phyloP scores from a whole-genome alignment of 2,329 filamentous ascomycete genomes.

The Daldinia eschscholtzii region DNA sequence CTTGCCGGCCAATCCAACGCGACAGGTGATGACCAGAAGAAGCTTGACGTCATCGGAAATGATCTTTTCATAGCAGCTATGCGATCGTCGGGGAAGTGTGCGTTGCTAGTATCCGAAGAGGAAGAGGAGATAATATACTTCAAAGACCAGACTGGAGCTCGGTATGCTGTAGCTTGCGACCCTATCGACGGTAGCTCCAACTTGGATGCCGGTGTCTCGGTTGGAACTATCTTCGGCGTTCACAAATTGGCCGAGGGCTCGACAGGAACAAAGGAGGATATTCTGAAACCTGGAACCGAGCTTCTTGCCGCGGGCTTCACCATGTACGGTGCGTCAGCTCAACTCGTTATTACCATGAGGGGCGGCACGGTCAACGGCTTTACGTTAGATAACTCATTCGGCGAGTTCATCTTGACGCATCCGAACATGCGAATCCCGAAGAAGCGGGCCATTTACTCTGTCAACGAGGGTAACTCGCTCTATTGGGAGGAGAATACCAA shows the following conservation, averaged over 20 bases:
- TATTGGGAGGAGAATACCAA: constrained; percentile 95
- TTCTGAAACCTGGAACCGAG: constrained; percentile 90
- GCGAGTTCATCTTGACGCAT: constrained; percentile 98
- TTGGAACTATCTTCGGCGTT: constrained; percentile 96
- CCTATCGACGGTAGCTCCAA: constrained; percentile 99
- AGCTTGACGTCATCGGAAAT: constrained; percentile 98
- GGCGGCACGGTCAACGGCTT: constrained; percentile 94
- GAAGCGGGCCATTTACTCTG: constrained; percentile 89
- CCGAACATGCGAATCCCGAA: constrained; percentile 91
- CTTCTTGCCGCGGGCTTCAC: constrained; percentile 97
- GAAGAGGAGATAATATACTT: constrained; percentile 95
- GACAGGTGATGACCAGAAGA: constrained; percentile 99
- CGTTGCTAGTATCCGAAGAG: constrained; percentile 96
- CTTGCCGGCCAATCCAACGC: constrained; percentile 94
- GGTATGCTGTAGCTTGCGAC: constrained; percentile 96
- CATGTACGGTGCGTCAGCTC: constrained; percentile 98
- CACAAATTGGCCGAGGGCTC: constrained; percentile 88
- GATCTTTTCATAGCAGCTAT: constrained; percentile 97
- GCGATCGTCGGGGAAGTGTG: constrained; percentile 90
- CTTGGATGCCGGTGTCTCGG: constrained; percentile 95
- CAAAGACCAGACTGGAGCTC: constrained; percentile 77
- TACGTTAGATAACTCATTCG: constrained; percentile 94
- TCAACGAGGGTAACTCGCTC: constrained; percentile 97
- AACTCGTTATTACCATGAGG: constrained; percentile 97
- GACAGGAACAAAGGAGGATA: constrained; percentile 82